Evolutionary conservation across 768 basidiomycete species (phyloP), one percentile per base, ranked within the genome.

Genomic region (Tubosaeta sp.): DNA sequence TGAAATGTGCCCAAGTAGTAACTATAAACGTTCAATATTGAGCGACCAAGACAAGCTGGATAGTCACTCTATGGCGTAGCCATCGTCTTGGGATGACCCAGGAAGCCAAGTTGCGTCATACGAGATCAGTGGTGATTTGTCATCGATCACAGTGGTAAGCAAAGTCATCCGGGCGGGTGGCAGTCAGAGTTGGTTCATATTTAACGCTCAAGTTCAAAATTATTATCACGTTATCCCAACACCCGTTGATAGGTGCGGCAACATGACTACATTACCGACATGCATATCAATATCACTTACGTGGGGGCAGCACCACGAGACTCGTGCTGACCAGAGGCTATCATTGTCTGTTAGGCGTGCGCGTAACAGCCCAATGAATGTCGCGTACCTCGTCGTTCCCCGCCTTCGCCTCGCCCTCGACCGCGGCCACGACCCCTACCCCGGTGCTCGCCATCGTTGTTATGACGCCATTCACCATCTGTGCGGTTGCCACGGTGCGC

Each of bases 401-500:
- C 68, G 17, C 73, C 61, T 26, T 73, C 70, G 37, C 74, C 61
- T 42, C 76, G 70, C 19, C 76, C 75, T 29, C 79, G 74, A 12
- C 78, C 76, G 42, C 79, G 70, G 8, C 72, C 73, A 47, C 77
- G 63, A 25, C 74, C 69, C 41, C 74, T 72, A 26, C 74, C 63
- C 0, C 73, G 75, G 55, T 65, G 69, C 54, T 74, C 70, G 19
- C 64, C 57, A 22, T 76, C 76, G 10, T 71, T 73, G 39, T 74
- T 74, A 41, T 74, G 75, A 50, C 80, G 74, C 73, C 76, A 79
- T 43, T 79, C 81, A 27, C 78, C 75, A 50, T 68, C 67, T 7
- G 53, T 41, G 12, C 61, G 63, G 33, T 57, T 57, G 19, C 61
- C 56, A 25, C 63, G 59, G 37, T 57, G 41, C 44, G 26, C 59